phyloP scores from a whole-genome alignment of 306 rosid genomes.

The Delonix regia region DNA sequence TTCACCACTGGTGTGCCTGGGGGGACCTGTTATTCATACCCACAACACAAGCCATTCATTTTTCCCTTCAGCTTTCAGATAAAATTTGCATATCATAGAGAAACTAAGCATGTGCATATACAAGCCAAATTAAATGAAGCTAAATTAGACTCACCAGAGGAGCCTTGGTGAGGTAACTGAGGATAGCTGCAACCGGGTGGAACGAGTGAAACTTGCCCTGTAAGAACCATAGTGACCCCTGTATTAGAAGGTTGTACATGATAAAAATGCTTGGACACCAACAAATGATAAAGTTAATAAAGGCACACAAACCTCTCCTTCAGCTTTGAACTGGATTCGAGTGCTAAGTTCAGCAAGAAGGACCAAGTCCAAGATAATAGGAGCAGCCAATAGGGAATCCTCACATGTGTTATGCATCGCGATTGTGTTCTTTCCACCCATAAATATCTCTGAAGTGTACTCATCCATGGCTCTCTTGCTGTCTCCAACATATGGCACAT shows the following conservation, averaged over 20 bases:
- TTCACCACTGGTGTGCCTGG: slow-evolving; percentile 98
- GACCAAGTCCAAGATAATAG: slow-evolving; percentile 92
- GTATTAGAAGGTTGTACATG: slow-evolving; percentile 1
- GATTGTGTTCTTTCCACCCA: slow-evolving; percentile 93
- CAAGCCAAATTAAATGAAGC: slow-evolving; percentile 3
- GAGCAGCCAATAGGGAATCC: slow-evolving; percentile 96
- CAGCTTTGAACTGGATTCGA: slow-evolving; percentile 85
- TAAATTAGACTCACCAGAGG: slow-evolving; percentile 74
- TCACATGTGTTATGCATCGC: slow-evolving; percentile 98
- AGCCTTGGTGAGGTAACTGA: slow-evolving; percentile 94
- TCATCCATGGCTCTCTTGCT: slow-evolving; percentile 99
- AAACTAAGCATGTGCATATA: not conserved
- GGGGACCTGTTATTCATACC: slow-evolving; percentile 71
- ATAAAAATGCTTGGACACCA: not conserved
- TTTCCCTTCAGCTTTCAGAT: not conserved
- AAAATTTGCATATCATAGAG: not conserved
- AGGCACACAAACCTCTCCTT: slow-evolving; percentile 68
- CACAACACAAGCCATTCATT: slow-evolving; percentile 23
- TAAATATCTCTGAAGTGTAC: slow-evolving; percentile 95
- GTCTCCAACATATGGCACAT: slow-evolving; percentile 91
- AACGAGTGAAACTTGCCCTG: slow-evolving; percentile 94
- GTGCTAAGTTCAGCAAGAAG: slow-evolving; percentile 96
- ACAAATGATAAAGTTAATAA: not conserved
- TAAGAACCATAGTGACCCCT: slow-evolving; percentile 23
- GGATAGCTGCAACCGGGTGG: slow-evolving; percentile 96